Evolutionary conservation across 1,139 yeast genomes (phyloP), one percentile per base, ranked within the genome.

Genomic region (Saccharomyces hybrid): DNA sequence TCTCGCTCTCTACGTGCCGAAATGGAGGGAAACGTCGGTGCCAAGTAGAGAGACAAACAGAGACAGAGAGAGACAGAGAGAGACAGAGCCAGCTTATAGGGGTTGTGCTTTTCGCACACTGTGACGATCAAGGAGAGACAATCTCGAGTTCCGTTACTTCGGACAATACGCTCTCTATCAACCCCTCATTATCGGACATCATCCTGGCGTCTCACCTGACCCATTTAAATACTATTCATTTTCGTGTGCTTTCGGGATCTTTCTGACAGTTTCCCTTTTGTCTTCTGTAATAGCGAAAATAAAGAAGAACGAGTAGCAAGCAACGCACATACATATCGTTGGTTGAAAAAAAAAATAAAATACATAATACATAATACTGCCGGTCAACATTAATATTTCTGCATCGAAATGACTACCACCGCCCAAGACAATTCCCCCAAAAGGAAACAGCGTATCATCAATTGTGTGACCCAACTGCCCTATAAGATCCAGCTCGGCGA

Each of bases 391-490:
- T 48, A 19, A 19, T 19, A 19, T 19, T 19, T 29, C 42, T 41
- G 52, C 8, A 11, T 28, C 38, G 47, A 46, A n/a, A 50, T 32
- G 47, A 52, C 54, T 6, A 34, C 44, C 25, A 42, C 41, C 13
- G 19, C 48, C 31, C 42, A 47, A 48, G 50, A 52, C 55, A 31
- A 55, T 55, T 23, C 54, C 59, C 34, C 61, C 58, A 47, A 42
- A 53, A 23, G 32, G 52, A 61, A 57, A 52, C 68, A 59, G 52
- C 67, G 73, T 56, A 63, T 70, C 44, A 70, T 70, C 57, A 70
- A 69, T 56, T 70, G 73, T 60, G 71, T 70, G 7, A 60, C 72
- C 6, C 72, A 70, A 58, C 59, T 71, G 46, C 74, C 74, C 3
- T 70, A 63, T 54, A 65, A 61, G 50, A 65, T 69, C 48, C 62